Conservation (phyloP, 306 rosid species). For the Quercus robur region DNA sequence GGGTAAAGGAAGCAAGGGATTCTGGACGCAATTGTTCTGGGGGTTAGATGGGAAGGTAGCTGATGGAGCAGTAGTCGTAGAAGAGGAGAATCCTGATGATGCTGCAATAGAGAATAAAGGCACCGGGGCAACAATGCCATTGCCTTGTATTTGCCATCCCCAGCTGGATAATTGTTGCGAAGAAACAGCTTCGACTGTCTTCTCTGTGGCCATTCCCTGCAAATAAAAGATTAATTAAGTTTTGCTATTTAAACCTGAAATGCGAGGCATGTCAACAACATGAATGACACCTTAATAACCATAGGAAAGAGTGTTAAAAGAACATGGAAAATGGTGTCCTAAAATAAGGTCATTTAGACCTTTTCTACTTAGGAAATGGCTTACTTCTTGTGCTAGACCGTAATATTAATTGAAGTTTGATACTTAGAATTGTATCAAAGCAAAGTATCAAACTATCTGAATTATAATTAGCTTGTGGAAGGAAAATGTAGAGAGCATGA, state of each 20-base stretch:
- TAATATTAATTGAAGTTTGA: too few species aligned
- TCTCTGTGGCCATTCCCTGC: slow-evolving; percentile 35
- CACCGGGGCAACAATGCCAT: slow-evolving; percentile 19
- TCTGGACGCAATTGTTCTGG: slow-evolving; percentile 24
- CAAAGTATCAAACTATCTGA: not conserved
- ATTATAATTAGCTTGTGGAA: not conserved
- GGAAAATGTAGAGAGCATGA: not conserved
- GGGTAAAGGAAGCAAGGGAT: slow-evolving; percentile 15
- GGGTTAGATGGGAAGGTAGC: slow-evolving; percentile 1
- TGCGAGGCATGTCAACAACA: not conserved
- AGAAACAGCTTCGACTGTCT: slow-evolving; percentile 20
- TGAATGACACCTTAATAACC: not conserved
- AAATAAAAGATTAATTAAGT: not conserved
- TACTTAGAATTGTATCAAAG: too few species aligned
- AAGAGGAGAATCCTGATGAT: slow-evolving; percentile 71
- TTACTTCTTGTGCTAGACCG: too few species aligned
- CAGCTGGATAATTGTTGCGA: slow-evolving; percentile 21
- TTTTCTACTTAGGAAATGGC: too few species aligned
- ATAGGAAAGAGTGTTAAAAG: too few species aligned
- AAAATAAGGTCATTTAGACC: too few species aligned
- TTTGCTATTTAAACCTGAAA: not conserved
- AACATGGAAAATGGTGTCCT: too few species aligned
- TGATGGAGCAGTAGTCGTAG: slow-evolving; percentile 13
- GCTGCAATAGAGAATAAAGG: slow-evolving; percentile 49
- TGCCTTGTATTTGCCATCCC: slow-evolving; percentile 44